A percentile compares a stretch with the other conserved stretches of the same genome.
Evolutionary conservation across 2,329 filamentous ascomycete species (phyloP).

Genomic region (Phialophora macrospora): DNA sequence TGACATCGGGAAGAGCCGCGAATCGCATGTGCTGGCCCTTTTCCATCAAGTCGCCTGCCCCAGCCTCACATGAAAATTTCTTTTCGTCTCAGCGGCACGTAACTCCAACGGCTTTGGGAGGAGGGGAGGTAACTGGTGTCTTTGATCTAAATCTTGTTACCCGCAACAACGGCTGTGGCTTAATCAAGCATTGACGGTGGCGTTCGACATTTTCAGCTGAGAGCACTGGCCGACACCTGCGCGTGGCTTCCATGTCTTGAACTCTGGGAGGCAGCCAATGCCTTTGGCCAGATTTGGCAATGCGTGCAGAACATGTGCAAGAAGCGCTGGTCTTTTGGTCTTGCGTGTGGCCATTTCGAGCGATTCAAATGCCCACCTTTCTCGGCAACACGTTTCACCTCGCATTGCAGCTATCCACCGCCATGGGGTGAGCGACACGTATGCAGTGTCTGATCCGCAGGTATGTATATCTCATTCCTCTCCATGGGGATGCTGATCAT

Average conservation of each 20-base stretch:
- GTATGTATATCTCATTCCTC: constrained; percentile 12
- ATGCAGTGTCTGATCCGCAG: not conserved
- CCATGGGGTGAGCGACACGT: constrained; percentile 1
- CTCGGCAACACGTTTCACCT: constrained; percentile 2
- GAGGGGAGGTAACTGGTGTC: too few relatives aligned
- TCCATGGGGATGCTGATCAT: constrained; percentile 12
- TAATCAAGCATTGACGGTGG: not conserved
- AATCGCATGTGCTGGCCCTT: too few relatives aligned
- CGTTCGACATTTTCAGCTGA: constrained; percentile 10
- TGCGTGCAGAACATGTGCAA: constrained; percentile 6
- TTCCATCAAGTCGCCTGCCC: too few relatives aligned
- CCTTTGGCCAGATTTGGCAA: constrained; percentile 6
- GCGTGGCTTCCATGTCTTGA: constrained; percentile 8
- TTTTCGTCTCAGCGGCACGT: not conserved
- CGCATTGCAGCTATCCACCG: constrained; percentile 5
- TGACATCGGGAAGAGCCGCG: too few relatives aligned
- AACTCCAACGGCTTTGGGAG: too few relatives aligned
- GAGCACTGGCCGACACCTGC: not conserved
- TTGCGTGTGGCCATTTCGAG: not conserved
- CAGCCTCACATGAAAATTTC: not conserved
- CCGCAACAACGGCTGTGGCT: constrained; percentile 1
- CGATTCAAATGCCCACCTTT: constrained; percentile 1
- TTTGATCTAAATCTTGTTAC: not conserved
- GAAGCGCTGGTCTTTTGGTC: constrained; percentile 2
- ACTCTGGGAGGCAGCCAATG: not conserved